Conservation (phyloP, 441 rosid species). For the Codiaeum variegatum region DNA sequence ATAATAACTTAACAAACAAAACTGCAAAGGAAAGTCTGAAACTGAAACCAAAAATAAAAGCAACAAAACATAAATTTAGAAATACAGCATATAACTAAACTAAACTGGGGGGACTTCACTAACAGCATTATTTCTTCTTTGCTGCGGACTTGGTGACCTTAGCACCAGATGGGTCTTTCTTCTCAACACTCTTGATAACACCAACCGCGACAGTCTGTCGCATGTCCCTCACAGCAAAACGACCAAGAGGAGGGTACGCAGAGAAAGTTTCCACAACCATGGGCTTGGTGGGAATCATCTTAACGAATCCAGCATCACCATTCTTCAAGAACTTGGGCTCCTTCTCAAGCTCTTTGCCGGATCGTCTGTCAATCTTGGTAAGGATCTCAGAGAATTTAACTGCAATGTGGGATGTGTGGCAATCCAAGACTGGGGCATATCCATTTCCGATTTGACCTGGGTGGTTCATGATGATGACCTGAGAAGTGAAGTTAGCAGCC, state of each 20-base stretch:
- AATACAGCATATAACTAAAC: neutral
- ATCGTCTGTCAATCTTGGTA: neutral
- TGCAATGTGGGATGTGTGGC: slow-evolving; percentile 1
- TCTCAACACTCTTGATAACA: slow-evolving; percentile 5
- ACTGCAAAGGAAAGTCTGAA: neutral
- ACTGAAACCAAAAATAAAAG: neutral
- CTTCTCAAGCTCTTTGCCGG: neutral
- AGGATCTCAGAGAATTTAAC: neutral
- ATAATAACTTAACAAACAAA: neutral
- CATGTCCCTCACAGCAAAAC: neutral
- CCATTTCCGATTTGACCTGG: neutral
- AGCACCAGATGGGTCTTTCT: neutral
- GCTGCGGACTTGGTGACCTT: neutral
- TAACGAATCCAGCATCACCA: neutral
- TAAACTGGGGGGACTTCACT: neutral
- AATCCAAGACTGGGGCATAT: neutral
- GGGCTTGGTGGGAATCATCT: slow-evolving; percentile 5
- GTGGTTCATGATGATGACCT: slow-evolving; percentile 1
- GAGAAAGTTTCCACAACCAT: slow-evolving; percentile 3
- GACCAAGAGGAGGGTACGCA: neutral
- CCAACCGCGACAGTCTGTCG: neutral
- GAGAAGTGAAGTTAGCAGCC: neutral
- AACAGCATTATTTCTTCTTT: neutral
- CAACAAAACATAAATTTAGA: neutral
- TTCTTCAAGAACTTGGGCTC: neutral